phyloP scores from a whole-genome alignment of 1,284 basidiomycete species.

The Trametes pubescens region DNA sequence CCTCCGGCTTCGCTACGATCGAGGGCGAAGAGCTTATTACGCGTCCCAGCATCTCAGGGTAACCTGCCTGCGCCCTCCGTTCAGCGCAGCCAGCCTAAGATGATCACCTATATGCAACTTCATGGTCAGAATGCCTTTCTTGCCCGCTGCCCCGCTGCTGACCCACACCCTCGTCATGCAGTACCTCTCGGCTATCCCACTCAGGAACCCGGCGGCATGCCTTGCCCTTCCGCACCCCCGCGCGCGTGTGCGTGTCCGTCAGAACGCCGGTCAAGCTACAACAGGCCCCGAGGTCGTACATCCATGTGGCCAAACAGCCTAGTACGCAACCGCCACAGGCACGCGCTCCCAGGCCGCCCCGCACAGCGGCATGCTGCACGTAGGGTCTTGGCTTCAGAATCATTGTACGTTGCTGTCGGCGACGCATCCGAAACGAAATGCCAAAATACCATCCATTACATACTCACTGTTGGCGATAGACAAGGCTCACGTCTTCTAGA shows the following conservation, averaged over 20 bases:
- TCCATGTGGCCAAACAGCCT: neutral
- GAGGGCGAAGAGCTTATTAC: neutral
- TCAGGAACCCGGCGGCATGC: constrained; percentile 11
- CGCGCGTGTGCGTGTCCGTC: neutral
- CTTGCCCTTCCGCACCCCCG: neutral
- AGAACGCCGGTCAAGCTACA: neutral
- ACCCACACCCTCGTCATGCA: constrained; percentile 1
- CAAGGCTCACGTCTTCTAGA: neutral
- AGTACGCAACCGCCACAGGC: neutral
- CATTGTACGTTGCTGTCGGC: no score
- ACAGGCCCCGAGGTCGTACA: constrained; percentile 1
- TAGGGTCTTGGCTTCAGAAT: no score
- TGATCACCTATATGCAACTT: no score
- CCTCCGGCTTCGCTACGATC: neutral
- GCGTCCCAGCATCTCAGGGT: neutral
- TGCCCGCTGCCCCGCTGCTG: neutral
- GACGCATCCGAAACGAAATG: no score
- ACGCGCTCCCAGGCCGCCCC: neutral
- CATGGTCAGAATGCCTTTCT: neutral
- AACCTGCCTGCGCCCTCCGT: neutral
- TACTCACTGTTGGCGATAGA: no score
- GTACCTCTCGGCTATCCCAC: neutral
- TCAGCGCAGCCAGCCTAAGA: no score
- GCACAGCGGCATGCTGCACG: neutral
- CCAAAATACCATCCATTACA: neutral